Percentiles rank a stretch among this genome's conserved stretches.
These are phyloP conservation scores for Russula emetica DNA, from an alignment of 768 basidiomycete genomes.

Conservation along the genomic window DNA sequence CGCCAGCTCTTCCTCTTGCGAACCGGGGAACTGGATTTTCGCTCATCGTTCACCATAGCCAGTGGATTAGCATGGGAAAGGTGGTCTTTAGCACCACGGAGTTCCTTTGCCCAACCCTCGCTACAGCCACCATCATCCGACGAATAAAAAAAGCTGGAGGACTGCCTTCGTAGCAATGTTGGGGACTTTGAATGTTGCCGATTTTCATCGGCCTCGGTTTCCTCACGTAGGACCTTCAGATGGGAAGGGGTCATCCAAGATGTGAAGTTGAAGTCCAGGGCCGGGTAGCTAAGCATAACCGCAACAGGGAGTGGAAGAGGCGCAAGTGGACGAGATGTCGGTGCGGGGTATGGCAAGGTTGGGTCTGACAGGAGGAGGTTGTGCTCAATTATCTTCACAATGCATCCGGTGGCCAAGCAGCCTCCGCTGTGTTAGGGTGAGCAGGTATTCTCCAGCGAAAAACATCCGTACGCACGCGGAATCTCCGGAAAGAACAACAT, in stretches of 20 bases:
- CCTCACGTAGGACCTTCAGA: conserved; percentile 76
- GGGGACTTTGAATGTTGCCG: conserved; percentile 25
- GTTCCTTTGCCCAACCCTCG: conserved; percentile 28
- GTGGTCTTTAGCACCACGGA: conserved; percentile 51
- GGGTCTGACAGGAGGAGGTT: conserved; percentile 34
- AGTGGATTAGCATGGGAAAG: conserved; percentile 85
- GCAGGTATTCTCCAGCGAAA: conserved; percentile 16
- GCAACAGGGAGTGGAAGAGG: conserved; percentile 71
- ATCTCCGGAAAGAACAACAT: conserved; percentile 82
- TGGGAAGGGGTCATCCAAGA: conserved; percentile 92
- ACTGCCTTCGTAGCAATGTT: conserved; percentile 43
- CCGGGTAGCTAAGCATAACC: conserved; percentile 85
- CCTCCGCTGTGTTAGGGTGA: conserved; percentile 60
- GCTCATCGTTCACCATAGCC: conserved; percentile 75
- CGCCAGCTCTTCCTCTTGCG: conserved; percentile 35
- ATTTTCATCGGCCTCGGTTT: conserved; percentile 36
- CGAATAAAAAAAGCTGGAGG: conserved; percentile 72
- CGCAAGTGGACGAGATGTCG: conserved; percentile 31
- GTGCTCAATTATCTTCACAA: conserved; percentile 79
- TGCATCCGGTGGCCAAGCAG: conserved; percentile 76
- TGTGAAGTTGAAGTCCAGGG: conserved; percentile 95
- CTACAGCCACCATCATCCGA: conserved; percentile 60
- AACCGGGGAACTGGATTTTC: conserved; percentile 29
- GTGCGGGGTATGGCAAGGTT: conserved; percentile 14
- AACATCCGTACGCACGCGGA: conserved; percentile 73